Evolutionary conservation across 73 alveolate species (phyloP), one percentile per base, ranked within the genome.

Genomic region (Paramecium caudatum): DNA sequence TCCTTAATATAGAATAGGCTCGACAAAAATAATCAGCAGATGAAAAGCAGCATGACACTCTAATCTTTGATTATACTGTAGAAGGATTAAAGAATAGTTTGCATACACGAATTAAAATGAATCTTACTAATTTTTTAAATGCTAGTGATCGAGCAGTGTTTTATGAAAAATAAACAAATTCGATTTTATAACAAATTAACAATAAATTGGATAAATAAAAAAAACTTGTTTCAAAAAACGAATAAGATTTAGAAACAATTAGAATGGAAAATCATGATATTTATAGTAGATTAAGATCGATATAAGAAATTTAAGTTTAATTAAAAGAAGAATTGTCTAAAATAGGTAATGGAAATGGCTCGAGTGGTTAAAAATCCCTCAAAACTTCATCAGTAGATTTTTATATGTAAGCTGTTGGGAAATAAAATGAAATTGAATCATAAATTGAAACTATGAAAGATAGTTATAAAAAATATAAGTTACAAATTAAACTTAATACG

Each of bases 231-330:
- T 0, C 1, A 21, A 74, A 74, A 23, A 74, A 74, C 43, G 88
- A 74, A 36, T 27, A 39, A 17, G 88, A 74, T 74, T 13, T 74
- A 16, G 43, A 74, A 17, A 16, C 43, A 21, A 10, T 74, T 3
- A 74, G 88, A 23, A 37, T 74, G 62, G 88, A 74, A 45, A 74
- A 74, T 74, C 88, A 74, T 74, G 88, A 74, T 19, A 74, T 74
- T 21, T 21, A 41, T 10, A 45, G 43, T 27, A 37, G 88, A 45
- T 4, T 74, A 3, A 74, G 88, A 74, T 19, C 55, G 2, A 74
- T 74, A 13, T 63, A 74, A 17, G 39, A 74, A 21, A 1, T 74
- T 16, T 55, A 17, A 23, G 30, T 27, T 27, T 55, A 55, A 55
- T 55, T 55, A 25, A 55, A 23, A 55, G 80, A 55, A 23, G 80